A percentile compares a stretch with the other conserved stretches of the same genome.
Evolutionary conservation across 768 basidiomycete genomes (phyloP).

Genomic region (Calvatia gigantea): DNA sequence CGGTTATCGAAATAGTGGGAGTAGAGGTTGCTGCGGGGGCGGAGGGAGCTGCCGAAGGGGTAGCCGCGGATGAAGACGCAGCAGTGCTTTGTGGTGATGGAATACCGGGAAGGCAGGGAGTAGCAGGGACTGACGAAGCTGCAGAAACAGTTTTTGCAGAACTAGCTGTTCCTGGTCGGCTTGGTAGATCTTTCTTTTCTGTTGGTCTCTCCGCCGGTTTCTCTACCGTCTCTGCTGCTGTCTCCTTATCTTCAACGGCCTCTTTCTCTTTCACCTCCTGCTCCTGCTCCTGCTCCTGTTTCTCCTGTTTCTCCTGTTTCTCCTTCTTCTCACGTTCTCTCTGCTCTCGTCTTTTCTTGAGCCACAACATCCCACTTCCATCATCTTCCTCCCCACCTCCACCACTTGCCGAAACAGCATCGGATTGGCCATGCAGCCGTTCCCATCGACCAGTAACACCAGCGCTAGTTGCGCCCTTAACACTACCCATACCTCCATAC

Average conservation of each 20-base stretch:
- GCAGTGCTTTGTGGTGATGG: not conserved
- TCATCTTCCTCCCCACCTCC: conserved; percentile 60
- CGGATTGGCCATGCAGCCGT: conserved; percentile 16
- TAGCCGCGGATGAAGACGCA: not conserved
- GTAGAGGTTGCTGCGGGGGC: conserved; percentile 7
- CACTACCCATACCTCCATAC: conserved; percentile 79
- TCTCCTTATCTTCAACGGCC: not conserved
- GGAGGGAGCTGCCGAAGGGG: not conserved
- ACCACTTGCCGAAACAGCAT: not conserved
- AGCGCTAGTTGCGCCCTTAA: conserved; percentile 36
- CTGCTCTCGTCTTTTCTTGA: conserved; percentile 57
- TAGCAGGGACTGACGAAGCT: not conserved
- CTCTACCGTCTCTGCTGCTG: not conserved
- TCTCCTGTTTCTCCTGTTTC: conserved; percentile 25
- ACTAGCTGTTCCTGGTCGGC: conserved; percentile 4
- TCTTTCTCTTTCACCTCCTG: conserved; percentile 14
- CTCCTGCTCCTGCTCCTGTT: conserved; percentile 16
- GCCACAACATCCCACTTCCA: conserved; percentile 86
- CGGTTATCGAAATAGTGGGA: conserved; percentile 1
- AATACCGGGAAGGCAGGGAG: not conserved
- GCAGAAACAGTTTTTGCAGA: conserved; percentile 2
- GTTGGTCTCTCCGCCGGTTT: conserved; percentile 26
- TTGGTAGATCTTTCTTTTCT: conserved; percentile 6
- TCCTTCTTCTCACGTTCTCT: conserved; percentile 48
- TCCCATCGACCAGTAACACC: conserved; percentile 28